Conservation (phyloP, 2,329 filamentous ascomycete species). For the Fusarium praegraminearum region DNA sequence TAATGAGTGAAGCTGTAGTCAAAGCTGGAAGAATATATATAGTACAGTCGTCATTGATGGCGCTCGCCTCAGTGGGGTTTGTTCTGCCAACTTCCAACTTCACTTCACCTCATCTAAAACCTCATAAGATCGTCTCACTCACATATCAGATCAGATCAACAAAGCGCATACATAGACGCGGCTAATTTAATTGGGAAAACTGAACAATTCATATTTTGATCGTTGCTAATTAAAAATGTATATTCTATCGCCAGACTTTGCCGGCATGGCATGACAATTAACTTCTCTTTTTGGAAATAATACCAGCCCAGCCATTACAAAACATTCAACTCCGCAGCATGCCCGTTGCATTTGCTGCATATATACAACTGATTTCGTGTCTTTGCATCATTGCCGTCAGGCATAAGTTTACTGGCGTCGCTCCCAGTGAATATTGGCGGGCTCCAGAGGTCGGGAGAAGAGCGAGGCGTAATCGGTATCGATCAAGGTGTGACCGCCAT, state of each 20-base stretch:
- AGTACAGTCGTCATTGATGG: conserved; percentile 36
- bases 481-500: conserved; percentile 76
- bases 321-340: conserved; percentile 45
- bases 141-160: background rate
- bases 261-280: conserved; percentile 39
- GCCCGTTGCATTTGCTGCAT: conserved; percentile 44
- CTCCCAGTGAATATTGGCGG: conserved; percentile 81
- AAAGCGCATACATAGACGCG: background rate
- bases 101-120: conserved; percentile 3
- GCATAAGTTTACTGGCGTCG: conserved; percentile 62
- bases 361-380: conserved; percentile 46
- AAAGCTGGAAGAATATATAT: conserved; percentile 5
- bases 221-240: conserved; percentile 45
- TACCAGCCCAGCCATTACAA: conserved; percentile 45
- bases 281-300: conserved; percentile 38
- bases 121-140: conserved; percentile 14
- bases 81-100: conserved; percentile 33
- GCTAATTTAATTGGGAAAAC: background rate
- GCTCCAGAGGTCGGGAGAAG: conserved; percentile 79
- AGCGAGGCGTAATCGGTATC: conserved; percentile 77
- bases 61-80: conserved; percentile 29
- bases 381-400: conserved; percentile 26
- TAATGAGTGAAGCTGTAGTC: background rate
- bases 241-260: conserved; percentile 44
- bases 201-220: conserved; percentile 32